Conservation (phyloP, 495 filamentous ascomycete species). For the Daldinia loculata region DNA sequence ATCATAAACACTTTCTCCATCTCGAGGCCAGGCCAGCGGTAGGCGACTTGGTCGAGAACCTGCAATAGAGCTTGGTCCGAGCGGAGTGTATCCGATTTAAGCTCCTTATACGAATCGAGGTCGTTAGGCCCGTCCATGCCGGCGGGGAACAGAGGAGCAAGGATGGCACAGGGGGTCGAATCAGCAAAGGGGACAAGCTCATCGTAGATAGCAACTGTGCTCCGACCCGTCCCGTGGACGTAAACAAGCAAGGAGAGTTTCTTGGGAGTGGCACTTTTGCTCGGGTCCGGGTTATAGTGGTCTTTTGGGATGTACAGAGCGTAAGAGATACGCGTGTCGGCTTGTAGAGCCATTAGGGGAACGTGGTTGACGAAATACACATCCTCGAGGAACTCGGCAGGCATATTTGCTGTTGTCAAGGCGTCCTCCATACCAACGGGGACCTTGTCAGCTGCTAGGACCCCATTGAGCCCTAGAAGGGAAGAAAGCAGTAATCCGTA, state of each 20-base stretch:
- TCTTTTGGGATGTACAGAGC: constrained; percentile 32
- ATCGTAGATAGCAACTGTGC: constrained; percentile 10
- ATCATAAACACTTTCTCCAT: constrained; percentile 39
- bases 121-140: constrained; percentile 32
- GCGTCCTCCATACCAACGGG: constrained; percentile 57
- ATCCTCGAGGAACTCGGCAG: constrained; percentile 24
- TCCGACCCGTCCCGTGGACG: constrained; percentile 31
- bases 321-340: constrained; percentile 38
- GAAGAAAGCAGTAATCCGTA: constrained; percentile 21
- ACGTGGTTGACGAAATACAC: constrained; percentile 31
- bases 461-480: constrained; percentile 26
- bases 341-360: constrained; percentile 30
- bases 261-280: neutral
- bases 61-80: constrained; percentile 25
- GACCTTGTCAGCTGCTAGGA: constrained; percentile 25
- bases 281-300: constrained; percentile 32
- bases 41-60: constrained; percentile 36
- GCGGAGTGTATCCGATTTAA: constrained; percentile 18
- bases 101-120: constrained; percentile 34
- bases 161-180: constrained; percentile 23
- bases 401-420: constrained; percentile 43
- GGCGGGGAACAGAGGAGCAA: constrained; percentile 36
- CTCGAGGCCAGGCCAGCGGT: constrained; percentile 36
- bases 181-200: constrained; percentile 33
- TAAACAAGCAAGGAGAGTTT: constrained; percentile 34